These are phyloP conservation scores for Corchorus olitorius DNA, from an alignment of 345 rosid species.

Conservation along the genomic window DNA sequence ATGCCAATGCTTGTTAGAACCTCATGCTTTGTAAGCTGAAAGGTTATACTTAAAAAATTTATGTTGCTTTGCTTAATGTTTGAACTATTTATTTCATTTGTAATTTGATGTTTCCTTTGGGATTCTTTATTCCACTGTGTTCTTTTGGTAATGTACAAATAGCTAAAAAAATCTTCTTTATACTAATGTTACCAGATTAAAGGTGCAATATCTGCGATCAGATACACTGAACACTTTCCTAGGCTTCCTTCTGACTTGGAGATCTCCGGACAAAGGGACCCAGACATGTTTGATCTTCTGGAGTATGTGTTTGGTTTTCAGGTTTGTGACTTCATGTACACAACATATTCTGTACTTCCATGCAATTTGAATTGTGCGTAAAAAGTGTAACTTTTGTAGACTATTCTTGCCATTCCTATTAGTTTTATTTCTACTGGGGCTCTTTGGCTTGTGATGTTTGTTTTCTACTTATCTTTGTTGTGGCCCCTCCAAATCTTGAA, in stretches of 20 bases:
- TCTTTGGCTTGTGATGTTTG: not conserved
- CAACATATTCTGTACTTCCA: not conserved
- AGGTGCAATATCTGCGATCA: slow-evolving; percentile 82
- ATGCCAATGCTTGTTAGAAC: not conserved
- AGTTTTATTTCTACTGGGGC: no score
- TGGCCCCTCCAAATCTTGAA: not conserved
- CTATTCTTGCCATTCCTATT: not conserved
- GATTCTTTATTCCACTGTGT: not conserved
- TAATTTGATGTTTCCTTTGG: not conserved
- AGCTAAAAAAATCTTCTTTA: not conserved
- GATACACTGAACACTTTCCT: slow-evolving; percentile 79
- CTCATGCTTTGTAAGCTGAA: not conserved
- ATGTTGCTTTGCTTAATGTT: not conserved
- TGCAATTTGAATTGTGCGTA: slow-evolving; percentile 1
- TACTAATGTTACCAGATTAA: slow-evolving; percentile 59
- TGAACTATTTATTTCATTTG: not conserved
- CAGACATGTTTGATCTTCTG: slow-evolving; percentile 93
- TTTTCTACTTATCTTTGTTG: not conserved
- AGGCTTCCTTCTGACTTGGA: slow-evolving; percentile 68
- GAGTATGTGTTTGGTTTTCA: slow-evolving; percentile 95
- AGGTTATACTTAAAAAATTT: not conserved
- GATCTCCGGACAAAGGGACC: slow-evolving; percentile 73
- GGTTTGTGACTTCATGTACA: slow-evolving; percentile 43
- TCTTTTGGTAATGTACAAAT: slow-evolving; percentile 19
- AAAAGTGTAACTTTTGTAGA: not conserved